Conservation (phyloP, 1,139 yeast species). For the Scheffersomyces stambukii region DNA sequence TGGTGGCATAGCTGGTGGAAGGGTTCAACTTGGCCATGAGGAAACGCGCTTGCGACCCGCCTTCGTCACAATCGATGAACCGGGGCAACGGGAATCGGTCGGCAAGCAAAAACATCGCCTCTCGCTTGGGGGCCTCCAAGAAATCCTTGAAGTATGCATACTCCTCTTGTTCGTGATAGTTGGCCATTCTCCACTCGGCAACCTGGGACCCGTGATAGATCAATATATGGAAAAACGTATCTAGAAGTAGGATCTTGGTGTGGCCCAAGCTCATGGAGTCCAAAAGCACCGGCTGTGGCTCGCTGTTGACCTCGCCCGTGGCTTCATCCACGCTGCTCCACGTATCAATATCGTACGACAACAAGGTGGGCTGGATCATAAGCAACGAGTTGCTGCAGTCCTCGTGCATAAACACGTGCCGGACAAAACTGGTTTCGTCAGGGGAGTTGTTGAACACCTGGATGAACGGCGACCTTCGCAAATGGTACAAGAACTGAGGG, state of each 20-base stretch:
- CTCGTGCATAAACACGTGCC: constrained; percentile 65
- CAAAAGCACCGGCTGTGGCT: constrained; percentile 58
- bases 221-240: constrained; percentile 92
- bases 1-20: constrained; percentile 53
- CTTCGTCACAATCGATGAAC: constrained; percentile 91
- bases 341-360: constrained; percentile 58
- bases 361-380: constrained; percentile 74
- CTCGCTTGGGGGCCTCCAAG: constrained; percentile 84
- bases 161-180: constrained; percentile 88
- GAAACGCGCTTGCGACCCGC: constrained; percentile 91
- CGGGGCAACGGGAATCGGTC: constrained; percentile 97
- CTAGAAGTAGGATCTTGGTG: constrained; percentile 57
- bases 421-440: constrained; percentile 68
- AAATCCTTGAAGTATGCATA: constrained; percentile 83
- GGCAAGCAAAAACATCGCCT: constrained; percentile 84
- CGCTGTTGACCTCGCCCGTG: constrained; percentile 27
- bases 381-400: constrained; percentile 62
- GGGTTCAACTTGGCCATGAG: constrained; percentile 74
- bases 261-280: constrained; percentile 67
- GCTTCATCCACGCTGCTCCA: constrained; percentile 37
- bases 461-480: constrained; percentile 65
- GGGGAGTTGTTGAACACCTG: constrained; percentile 76
- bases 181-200: constrained; percentile 95
- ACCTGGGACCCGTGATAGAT: constrained; percentile 93
- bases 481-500: constrained; percentile 72